A percentile compares a stretch with the other conserved stretches of the same genome.
Conservation (phyloP, 257 asterid species). For the Penstemon eatonii region DNA sequence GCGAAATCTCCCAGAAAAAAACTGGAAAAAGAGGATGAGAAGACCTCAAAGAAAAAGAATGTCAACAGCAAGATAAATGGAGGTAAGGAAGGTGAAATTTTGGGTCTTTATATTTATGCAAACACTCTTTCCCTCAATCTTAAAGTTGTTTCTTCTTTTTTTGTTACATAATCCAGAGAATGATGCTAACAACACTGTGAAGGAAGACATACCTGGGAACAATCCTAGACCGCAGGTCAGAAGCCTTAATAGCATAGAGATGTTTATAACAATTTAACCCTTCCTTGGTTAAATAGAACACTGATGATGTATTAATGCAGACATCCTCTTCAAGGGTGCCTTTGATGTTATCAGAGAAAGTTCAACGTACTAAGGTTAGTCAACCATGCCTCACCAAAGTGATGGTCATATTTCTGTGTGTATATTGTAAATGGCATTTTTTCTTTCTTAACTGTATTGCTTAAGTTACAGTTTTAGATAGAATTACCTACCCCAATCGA, state of each 20-base stretch:
- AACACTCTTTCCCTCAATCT: slow-evolving; percentile 20
- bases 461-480: not conserved
- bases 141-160: slow-evolving; percentile 8
- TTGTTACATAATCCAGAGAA: slow-evolving; percentile 41
- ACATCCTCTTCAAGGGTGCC: slow-evolving; percentile 74
- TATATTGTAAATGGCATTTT: slow-evolving; percentile 23
- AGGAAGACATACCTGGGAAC: slow-evolving; percentile 51
- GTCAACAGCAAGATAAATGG: slow-evolving; percentile 27
- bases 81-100: slow-evolving; percentile 38
- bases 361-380: slow-evolving; percentile 79
- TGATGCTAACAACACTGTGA: slow-evolving; percentile 41
- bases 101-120: slow-evolving; percentile 21
- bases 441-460: not conserved
- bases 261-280: slow-evolving; percentile 7
- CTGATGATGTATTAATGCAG: slow-evolving; percentile 43
- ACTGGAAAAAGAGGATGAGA: slow-evolving; percentile 38
- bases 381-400: slow-evolving; percentile 22
- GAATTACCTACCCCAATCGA: slow-evolving; percentile 8
- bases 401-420: slow-evolving; percentile 1
- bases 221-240: slow-evolving; percentile 56
- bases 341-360: slow-evolving; percentile 77
- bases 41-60: slow-evolving; percentile 31
- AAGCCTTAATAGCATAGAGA: slow-evolving; percentile 29
- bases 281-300: slow-evolving; percentile 21
- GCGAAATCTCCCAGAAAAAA: slow-evolving; percentile 45